Evolutionary conservation across 2,329 filamentous ascomycete species (phyloP).

Genomic region (Penicillium griseofulvum): DNA sequence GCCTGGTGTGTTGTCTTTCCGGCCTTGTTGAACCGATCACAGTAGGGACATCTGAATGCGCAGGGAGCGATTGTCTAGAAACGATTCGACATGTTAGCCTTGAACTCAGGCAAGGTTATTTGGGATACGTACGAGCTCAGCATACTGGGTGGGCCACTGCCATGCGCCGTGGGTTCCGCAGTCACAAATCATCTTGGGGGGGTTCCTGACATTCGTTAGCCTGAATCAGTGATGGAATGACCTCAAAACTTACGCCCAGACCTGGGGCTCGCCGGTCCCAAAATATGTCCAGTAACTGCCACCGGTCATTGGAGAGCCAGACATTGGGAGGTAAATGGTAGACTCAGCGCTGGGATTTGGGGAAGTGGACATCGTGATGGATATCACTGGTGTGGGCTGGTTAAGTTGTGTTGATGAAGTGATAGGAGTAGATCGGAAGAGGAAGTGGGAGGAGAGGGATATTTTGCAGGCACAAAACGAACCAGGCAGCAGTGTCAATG

Average conservation of each 20-base stretch:
- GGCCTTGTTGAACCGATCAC: background rate
- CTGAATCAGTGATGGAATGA: background rate
- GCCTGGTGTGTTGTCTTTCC: background rate
- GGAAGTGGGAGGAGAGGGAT: no score
- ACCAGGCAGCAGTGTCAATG: background rate
- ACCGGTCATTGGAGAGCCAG: accelerated
- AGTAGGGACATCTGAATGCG: background rate
- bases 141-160: background rate
- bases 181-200: background rate
- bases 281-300: background rate
- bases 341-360: no score
- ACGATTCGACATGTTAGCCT: background rate
- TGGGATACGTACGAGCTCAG: background rate
- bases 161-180: background rate
- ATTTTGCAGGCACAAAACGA: background rate
- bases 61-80: background rate
- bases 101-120: background rate
- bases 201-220: background rate
- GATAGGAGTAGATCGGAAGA: no score
- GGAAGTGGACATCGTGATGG: background rate
- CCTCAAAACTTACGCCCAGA: background rate
- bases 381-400: background rate
- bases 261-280: background rate
- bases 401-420: no score
- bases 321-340: no score